Conservation (phyloP, 2,329 filamentous ascomycete genomes). For the Arachnomyces sp. region DNA sequence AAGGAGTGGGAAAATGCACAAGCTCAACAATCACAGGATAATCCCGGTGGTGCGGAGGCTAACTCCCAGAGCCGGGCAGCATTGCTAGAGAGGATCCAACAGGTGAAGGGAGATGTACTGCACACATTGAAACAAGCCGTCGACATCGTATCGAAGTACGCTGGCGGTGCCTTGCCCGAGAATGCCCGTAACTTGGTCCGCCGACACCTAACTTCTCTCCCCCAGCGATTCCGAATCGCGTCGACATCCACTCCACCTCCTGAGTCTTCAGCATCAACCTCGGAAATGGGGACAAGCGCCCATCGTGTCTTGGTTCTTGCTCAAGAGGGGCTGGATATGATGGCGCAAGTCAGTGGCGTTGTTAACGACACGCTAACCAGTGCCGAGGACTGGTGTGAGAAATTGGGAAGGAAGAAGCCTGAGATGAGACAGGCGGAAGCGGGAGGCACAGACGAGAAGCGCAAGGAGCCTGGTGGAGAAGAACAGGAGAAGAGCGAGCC, state of each 20-base stretch:
- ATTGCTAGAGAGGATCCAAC: constrained; percentile 52
- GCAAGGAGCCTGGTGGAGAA: constrained; percentile 19
- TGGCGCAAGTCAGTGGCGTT: constrained; percentile 79
- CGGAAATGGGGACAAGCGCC: constrained; percentile 49
- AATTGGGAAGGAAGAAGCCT: constrained; percentile 50
- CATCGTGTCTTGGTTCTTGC: constrained; percentile 77
- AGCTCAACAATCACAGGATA: constrained; percentile 20
- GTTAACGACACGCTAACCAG: constrained; percentile 82
- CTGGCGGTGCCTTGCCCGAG: constrained; percentile 81
- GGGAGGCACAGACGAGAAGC: neutral
- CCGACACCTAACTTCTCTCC: constrained; percentile 73
- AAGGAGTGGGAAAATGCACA: constrained; percentile 66
- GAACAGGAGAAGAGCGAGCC: constrained; percentile 10
- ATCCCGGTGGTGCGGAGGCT: constrained; percentile 13
- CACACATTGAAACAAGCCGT: constrained; percentile 74
- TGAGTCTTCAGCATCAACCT: constrained; percentile 25
- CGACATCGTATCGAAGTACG: constrained; percentile 77
- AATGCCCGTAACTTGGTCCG: constrained; percentile 79
- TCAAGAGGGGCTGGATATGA: constrained; percentile 87
- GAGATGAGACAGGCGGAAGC: constrained; percentile 14
- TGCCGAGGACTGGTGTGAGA: constrained; percentile 84
- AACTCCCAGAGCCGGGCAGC: constrained; percentile 39
- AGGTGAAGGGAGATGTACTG: constrained; percentile 62
- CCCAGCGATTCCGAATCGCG: constrained; percentile 70
- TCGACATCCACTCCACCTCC: constrained; percentile 40